Conservation (phyloP, 1,284 basidiomycete genomes). For the Phaffia rhodozyma region DNA sequence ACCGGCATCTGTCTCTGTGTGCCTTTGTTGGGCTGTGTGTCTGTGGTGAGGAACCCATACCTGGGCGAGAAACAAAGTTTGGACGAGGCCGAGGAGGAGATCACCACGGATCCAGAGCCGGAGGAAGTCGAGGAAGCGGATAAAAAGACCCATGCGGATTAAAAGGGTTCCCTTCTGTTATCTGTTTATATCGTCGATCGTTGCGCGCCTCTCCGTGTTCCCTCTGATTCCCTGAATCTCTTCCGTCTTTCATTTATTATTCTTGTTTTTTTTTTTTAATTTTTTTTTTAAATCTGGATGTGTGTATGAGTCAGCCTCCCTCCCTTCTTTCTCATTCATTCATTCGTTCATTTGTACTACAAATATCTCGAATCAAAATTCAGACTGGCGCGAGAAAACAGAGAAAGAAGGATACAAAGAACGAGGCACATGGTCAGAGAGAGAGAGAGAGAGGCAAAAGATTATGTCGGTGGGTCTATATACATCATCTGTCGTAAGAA, state of each 20-base stretch:
- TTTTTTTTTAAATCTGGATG: too few species aligned
- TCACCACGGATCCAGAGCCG: too few species aligned
- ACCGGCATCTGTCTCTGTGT: constrained; percentile 29
- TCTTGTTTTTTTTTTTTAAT: too few species aligned
- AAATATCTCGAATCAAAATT: neutral
- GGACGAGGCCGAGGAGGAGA: constrained; percentile 24
- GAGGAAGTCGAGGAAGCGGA: too few species aligned
- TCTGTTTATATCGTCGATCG: too few species aligned
- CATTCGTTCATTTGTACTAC: neutral
- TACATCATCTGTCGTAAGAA: too few species aligned
- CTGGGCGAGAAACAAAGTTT: constrained; percentile 29
- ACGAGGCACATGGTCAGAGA: neutral
- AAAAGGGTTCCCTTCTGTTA: too few species aligned
- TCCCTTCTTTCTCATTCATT: neutral
- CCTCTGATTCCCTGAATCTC: too few species aligned
- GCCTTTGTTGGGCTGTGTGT: constrained; percentile 23
- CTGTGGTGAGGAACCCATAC: constrained; percentile 25
- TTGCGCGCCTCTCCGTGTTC: too few species aligned
- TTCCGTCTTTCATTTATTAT: too few species aligned
- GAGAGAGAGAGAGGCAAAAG: neutral
- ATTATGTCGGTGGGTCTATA: too few species aligned
- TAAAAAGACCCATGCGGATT: too few species aligned
- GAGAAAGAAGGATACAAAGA: neutral
- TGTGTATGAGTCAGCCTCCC: neutral
- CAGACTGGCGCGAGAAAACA: neutral